Base-by-base conservation (phyloP, 768 basidiomycete species). In the Fomitopsis pulvina region DNA sequence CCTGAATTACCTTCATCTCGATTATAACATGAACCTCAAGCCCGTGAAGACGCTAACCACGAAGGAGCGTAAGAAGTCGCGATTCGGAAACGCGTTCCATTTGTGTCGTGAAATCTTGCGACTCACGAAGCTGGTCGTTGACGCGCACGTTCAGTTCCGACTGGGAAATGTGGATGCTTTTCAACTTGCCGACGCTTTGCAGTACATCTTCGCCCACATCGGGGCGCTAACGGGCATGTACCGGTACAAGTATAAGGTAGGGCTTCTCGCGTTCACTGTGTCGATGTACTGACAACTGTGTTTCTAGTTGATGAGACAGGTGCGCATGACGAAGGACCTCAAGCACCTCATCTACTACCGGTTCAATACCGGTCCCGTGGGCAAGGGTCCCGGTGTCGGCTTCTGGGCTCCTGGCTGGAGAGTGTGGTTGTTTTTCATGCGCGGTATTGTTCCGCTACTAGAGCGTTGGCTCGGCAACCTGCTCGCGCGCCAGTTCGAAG, bases 331-430 rank as follows among this genome's bases (percentile, higher is more conserved):
- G 60, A 99, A 98, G 79, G 96, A 98, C 66, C 68, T 98, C 66
- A 99, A 99, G 76, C 94, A 97, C 64, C 72, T 97, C 60, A 94
- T 96, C 69, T 95, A 95, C 74, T 95, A 95, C 63, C 90, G 93
- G 52, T 99, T 99, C 81, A 99, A 99, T 74, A 98, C 96, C 37
- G 96, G 96, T 54, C 96, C 96, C 53, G 96, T 99, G 43, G 96
- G 96, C 21, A 99, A 99, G 67, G 96, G 96, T 58, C 96, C 96
- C 43, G 96, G 96, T 58, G 92, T 90, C 62, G 96, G 96, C 51
- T 98, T 99, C 77, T 99, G 96, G 96, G 93, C 94, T 43, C 96
- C 96, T 28, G 96, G 96, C 30, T 99, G 96, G 96, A 80, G 96
- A 50, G 96, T 99, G 18, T 99, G 96, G 96, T 70, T 99, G 49